Evolutionary conservation across 2,329 filamentous ascomycete genomes (phyloP).

Genomic region (Pleoardoris graminearum): DNA sequence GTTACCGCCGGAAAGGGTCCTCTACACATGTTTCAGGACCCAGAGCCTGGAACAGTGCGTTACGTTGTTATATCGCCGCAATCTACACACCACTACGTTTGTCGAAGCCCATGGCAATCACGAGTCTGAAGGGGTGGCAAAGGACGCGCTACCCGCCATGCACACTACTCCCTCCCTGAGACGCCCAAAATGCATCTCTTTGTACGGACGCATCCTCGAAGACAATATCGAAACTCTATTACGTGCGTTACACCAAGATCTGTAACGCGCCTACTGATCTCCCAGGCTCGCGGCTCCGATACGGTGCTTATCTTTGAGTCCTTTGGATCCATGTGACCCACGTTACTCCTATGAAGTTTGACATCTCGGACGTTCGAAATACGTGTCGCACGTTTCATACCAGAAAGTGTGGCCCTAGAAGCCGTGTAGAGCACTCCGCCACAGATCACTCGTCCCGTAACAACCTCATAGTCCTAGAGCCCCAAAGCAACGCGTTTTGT

Average conservation of each 20-base stretch:
- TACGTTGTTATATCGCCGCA: neutral
- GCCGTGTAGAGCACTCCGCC: neutral
- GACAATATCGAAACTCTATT: neutral
- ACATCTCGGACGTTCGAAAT: no score
- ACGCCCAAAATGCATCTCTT: neutral
- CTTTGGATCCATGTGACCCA: no score
- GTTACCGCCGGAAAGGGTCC: neutral
- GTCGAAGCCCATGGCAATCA: neutral
- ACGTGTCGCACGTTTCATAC: no score
- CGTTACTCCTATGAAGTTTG: no score
- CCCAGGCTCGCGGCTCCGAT: no score
- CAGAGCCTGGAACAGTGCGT: neutral
- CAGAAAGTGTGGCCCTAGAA: no score
- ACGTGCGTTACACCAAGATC: neutral
- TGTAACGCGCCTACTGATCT: no score
- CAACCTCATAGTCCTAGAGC: no score
- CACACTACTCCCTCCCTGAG: neutral
- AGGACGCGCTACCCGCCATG: neutral
- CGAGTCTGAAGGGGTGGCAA: neutral
- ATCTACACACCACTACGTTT: constrained; percentile 4
- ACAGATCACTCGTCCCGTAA: neutral
- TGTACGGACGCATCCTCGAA: neutral
- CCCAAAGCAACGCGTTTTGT: neutral
- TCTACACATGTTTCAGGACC: neutral
- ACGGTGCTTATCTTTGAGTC: no score